These are phyloP conservation scores for Kwoniella dejecticola DNA, from an alignment of 768 basidiomycete genomes.

Conservation along the genomic window DNA sequence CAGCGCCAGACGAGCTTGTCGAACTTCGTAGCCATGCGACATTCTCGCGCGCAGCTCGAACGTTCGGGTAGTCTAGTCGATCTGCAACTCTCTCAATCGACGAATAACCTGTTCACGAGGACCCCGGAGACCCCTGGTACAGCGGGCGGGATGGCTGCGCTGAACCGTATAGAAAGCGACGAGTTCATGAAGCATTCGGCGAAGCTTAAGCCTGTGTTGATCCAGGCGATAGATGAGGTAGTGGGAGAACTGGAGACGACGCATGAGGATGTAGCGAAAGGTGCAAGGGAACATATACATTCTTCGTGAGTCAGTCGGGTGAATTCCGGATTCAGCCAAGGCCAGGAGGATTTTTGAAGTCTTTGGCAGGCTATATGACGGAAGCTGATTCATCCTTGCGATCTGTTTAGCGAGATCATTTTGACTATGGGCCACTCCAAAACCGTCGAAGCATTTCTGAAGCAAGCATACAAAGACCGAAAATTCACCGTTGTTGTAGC, in stretches of 20 bases:
- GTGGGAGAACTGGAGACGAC: slow-evolving; percentile 94
- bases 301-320: slow-evolving; percentile 72
- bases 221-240: slow-evolving; percentile 96
- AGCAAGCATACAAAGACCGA: slow-evolving; percentile 80
- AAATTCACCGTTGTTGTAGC: slow-evolving; percentile 96
- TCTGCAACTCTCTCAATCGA: slow-evolving; percentile 19
- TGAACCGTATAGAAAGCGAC: slow-evolving; percentile 33
- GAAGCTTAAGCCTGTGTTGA: slow-evolving; percentile 81
- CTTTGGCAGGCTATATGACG: no score
- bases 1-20: slow-evolving; percentile 35
- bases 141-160: no score
- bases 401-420: slow-evolving; percentile 85
- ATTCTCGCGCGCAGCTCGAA: slow-evolving; percentile 52
- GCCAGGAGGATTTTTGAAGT: no score
- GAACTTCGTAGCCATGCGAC: slow-evolving; percentile 54
- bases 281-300: slow-evolving; percentile 93
- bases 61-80: slow-evolving; percentile 39
- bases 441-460: slow-evolving; percentile 91
- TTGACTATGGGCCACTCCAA: slow-evolving; percentile 89
- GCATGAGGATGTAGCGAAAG: slow-evolving; percentile 90
- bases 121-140: slow-evolving; percentile 16
- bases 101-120: slow-evolving; percentile 28
- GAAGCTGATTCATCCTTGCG: no score
- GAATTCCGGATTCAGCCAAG: background rate
- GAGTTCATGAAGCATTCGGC: slow-evolving; percentile 53